These are phyloP conservation scores for Vaccinium darrowii DNA, from an alignment of 148 eudicot species.

Conservation along the genomic window DNA sequence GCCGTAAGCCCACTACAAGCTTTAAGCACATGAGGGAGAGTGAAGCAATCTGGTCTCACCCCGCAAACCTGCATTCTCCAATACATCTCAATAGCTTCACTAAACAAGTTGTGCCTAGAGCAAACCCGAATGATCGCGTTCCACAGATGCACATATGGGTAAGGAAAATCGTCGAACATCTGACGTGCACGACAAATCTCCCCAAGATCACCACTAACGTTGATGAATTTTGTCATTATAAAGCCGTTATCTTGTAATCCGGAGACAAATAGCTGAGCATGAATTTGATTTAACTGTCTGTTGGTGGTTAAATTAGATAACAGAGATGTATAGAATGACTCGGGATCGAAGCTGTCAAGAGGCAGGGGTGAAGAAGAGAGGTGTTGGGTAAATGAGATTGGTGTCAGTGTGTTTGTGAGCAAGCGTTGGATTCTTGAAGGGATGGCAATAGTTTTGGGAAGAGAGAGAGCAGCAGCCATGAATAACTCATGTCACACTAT, in stretches of 20 bases:
- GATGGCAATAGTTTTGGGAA: neutral
- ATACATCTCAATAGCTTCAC: conserved; percentile 37
- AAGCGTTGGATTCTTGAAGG: neutral
- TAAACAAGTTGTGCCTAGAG: conserved; percentile 35
- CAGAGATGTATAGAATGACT: conserved; percentile 35
- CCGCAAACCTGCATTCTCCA: conserved; percentile 40
- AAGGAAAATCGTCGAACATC: conserved; percentile 60
- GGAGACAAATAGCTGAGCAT: conserved; percentile 33
- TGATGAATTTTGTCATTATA: conserved; percentile 48
- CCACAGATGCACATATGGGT: conserved; percentile 55
- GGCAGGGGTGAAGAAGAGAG: conserved; percentile 22
- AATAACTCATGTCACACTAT: neutral
- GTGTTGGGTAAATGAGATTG: neutral
- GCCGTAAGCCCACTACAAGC: conserved; percentile 41
- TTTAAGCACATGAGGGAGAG: conserved; percentile 51
- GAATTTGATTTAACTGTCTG: conserved; percentile 45
- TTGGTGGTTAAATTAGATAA: conserved; percentile 32
- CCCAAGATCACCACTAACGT: conserved; percentile 30
- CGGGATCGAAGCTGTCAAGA: conserved; percentile 19
- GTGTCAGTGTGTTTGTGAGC: neutral
- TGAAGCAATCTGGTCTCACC: conserved; percentile 50
- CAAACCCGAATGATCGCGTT: conserved; percentile 57
- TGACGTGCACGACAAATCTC: conserved; percentile 47
- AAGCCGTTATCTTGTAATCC: conserved; percentile 45
- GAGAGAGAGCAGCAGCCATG: conserved; percentile 10